Percentiles rank a stretch among this genome's conserved stretches.
Evolutionary conservation across 2,329 filamentous ascomycete species (phyloP).

Genomic region (Tolypocladium ovalisporum): DNA sequence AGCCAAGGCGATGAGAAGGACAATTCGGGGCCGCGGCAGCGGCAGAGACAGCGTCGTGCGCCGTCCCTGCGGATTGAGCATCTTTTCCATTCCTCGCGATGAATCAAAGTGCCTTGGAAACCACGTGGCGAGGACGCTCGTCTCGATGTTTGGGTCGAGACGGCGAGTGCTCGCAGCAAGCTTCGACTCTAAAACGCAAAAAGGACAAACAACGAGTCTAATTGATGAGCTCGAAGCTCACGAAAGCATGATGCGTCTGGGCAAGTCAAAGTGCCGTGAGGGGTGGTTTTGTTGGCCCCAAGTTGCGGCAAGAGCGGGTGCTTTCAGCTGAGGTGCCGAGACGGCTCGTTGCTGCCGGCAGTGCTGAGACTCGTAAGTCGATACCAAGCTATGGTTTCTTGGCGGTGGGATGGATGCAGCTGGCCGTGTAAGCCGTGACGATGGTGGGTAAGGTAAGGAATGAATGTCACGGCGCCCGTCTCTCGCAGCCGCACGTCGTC

Average conservation of each 20-base stretch:
- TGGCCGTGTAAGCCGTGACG: neutral
- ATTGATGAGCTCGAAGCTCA: neutral
- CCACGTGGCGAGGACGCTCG: neutral
- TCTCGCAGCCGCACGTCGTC: neutral
- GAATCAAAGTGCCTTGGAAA: neutral
- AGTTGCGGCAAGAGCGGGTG: neutral
- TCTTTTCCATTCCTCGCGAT: conserved; percentile 16
- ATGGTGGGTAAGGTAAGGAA: neutral
- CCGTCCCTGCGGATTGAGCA: conserved; percentile 18
- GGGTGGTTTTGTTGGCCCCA: neutral
- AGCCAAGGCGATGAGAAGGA: conserved; percentile 29
- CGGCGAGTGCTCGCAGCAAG: neutral
- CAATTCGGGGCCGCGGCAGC: conserved; percentile 28
- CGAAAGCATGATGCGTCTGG: neutral
- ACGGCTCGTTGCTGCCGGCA: neutral
- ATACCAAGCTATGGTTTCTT: neutral
- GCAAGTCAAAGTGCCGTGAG: neutral
- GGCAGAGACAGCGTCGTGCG: conserved; percentile 22
- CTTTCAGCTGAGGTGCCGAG: neutral
- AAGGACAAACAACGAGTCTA: neutral
- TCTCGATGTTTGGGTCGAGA: neutral
- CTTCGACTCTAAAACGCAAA: neutral
- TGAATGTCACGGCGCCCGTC: neutral
- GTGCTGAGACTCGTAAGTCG: neutral
- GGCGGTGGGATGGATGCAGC: neutral